Conservation (phyloP, 495 filamentous ascomycete species). For the Hypoxylon lenormandii region DNA sequence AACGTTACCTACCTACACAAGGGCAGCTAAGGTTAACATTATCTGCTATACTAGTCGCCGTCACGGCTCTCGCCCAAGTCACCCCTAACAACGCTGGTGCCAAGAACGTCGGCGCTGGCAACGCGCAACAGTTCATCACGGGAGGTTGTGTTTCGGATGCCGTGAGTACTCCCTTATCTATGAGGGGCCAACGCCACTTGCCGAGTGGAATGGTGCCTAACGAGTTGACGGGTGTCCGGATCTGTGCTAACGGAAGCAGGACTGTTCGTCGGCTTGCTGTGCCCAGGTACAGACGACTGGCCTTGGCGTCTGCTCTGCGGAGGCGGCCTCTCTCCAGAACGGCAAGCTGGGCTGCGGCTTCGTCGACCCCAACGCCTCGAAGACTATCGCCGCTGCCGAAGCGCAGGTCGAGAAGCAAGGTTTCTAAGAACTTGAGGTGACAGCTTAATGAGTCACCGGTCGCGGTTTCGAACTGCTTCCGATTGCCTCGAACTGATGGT, state of each 20-base stretch:
- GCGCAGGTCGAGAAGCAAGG: constrained; percentile 41
- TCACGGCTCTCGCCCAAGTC: constrained; percentile 50
- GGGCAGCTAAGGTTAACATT: constrained; percentile 3
- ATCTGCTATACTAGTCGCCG: constrained; percentile 43
- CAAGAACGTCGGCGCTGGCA: constrained; percentile 64
- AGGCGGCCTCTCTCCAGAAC: constrained; percentile 48
- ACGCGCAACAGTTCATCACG: constrained; percentile 65
- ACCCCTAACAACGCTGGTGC: constrained; percentile 59
- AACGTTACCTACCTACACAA: no score
- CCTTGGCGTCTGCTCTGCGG: constrained; percentile 51
- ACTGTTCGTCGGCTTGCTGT: constrained; percentile 46
- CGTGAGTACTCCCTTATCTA: constrained; percentile 25
- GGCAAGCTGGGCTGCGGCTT: constrained; percentile 59
- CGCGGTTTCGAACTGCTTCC: not conserved
- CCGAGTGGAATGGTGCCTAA: not conserved
- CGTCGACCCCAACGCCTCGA: constrained; percentile 57
- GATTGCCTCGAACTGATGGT: not conserved
- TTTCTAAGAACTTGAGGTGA: constrained; percentile 15
- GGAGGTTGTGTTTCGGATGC: constrained; percentile 62
- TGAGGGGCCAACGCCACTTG: not conserved
- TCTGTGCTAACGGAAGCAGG: constrained; percentile 12
- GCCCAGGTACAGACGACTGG: constrained; percentile 40
- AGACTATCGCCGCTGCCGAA: constrained; percentile 41
- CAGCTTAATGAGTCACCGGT: not conserved
- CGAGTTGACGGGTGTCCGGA: not conserved